Evolutionary conservation across 1,284 basidiomycete genomes (phyloP).

Genomic region (Serendipita sp.): DNA sequence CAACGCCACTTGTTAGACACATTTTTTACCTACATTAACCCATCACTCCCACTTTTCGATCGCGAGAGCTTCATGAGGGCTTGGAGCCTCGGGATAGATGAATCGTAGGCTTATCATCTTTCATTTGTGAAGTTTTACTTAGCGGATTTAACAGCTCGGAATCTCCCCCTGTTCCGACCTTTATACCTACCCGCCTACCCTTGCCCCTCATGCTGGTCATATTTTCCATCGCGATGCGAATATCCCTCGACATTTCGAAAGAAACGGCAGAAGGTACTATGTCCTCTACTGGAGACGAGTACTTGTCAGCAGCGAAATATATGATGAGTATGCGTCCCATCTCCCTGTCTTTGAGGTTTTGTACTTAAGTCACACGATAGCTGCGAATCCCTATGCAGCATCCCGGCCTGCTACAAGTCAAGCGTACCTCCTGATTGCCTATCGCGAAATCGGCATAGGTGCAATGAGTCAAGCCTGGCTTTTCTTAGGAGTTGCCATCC

Average conservation of each 20-base stretch:
- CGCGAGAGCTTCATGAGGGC: slow-evolving; percentile 54
- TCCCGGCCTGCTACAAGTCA: slow-evolving; percentile 58
- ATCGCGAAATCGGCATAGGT: slow-evolving; percentile 73
- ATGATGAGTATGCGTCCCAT: slow-evolving; percentile 42
- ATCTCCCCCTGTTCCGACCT: neutral
- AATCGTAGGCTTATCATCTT: slow-evolving; percentile 11
- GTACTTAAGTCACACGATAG: neutral
- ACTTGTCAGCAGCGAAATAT: slow-evolving; percentile 51
- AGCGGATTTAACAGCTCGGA: slow-evolving; percentile 3
- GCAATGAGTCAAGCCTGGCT: slow-evolving; percentile 80
- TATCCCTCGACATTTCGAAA: slow-evolving; percentile 30
- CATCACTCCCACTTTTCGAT: slow-evolving; percentile 57
- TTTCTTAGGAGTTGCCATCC: slow-evolving; percentile 62
- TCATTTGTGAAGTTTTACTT: neutral
- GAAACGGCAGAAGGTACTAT: slow-evolving; percentile 38
- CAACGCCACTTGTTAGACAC: slow-evolving; percentile 59
- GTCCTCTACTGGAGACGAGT: slow-evolving; percentile 71
- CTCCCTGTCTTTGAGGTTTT: neutral
- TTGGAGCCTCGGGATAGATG: slow-evolving; percentile 22
- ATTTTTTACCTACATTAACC: slow-evolving; percentile 69
- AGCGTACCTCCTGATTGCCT: slow-evolving; percentile 63
- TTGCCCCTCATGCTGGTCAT: slow-evolving; percentile 59
- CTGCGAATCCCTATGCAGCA: slow-evolving; percentile 41
- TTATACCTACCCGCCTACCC: slow-evolving; percentile 27
- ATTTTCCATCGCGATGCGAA: slow-evolving; percentile 64